A percentile compares a stretch with the other conserved stretches of the same genome.
Evolutionary conservation across 2,329 filamentous ascomycete species (phyloP).

Genomic region (Huntiella abstrusa): DNA sequence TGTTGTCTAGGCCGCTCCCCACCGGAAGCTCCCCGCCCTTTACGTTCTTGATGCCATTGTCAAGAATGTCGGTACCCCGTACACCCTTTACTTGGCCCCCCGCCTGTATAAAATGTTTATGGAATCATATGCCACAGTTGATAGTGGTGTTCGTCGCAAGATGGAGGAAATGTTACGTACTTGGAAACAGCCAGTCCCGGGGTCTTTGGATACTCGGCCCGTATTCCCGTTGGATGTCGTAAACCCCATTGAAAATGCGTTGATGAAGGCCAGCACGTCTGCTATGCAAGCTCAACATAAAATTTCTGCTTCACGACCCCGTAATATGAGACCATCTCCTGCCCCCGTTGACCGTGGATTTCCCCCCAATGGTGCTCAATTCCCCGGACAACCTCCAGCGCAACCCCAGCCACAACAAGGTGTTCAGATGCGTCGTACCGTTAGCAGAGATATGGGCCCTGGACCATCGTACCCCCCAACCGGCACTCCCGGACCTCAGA

Average conservation of each 20-base stretch:
- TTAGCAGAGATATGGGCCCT: neutral
- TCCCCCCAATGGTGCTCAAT: conserved; percentile 19
- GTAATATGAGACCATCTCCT: conserved; percentile 17
- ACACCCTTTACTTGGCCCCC: conserved; percentile 83
- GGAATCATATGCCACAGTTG: conserved; percentile 85
- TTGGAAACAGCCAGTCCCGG: conserved; percentile 93
- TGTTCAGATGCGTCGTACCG: neutral
- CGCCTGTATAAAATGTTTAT: conserved; percentile 91
- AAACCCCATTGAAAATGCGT: conserved; percentile 77
- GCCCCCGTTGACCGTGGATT: conserved; percentile 16
- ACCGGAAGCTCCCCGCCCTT: conserved; percentile 82
- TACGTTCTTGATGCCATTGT: conserved; percentile 97
- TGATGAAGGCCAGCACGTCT: conserved; percentile 59
- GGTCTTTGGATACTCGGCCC: conserved; percentile 77
- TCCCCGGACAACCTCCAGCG: conserved; percentile 32
- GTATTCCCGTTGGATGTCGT: conserved; percentile 81
- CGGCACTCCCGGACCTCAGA: neutral
- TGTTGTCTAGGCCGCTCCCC: conserved; percentile 52
- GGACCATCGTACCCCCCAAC: neutral
- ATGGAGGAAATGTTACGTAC: conserved; percentile 96
- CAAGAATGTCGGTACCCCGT: conserved; percentile 95
- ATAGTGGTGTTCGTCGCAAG: conserved; percentile 62
- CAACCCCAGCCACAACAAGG: neutral
- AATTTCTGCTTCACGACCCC: conserved; percentile 31
- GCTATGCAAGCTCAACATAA: conserved; percentile 38